Conservation (phyloP, 1,139 yeast species). For the Kluyveromyces sp. region DNA sequence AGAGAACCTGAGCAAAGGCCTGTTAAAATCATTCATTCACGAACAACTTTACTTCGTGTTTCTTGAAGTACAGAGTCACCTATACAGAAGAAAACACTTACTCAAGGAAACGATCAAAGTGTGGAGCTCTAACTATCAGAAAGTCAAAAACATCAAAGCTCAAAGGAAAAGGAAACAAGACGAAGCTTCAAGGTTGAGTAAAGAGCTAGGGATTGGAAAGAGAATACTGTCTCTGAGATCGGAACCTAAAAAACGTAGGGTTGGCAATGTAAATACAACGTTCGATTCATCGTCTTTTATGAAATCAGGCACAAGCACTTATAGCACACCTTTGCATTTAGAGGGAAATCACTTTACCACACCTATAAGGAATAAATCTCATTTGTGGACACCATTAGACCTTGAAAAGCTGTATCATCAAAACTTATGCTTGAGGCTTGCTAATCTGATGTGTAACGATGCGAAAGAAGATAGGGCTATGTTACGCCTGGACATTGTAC, state of each 20-base stretch:
- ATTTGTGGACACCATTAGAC: constrained; percentile 25
- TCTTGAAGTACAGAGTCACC: constrained; percentile 40
- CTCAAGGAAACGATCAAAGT: constrained; percentile 27
- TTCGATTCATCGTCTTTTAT: constrained; percentile 13
- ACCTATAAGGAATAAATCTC: constrained; percentile 18
- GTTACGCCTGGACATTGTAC: constrained; percentile 14
- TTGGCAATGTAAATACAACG: neutral
- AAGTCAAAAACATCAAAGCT: constrained; percentile 33
- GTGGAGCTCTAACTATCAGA: constrained; percentile 29
- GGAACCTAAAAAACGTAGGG: neutral
- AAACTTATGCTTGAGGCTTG: neutral
- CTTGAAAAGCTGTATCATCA: constrained; percentile 18
- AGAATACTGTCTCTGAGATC: neutral
- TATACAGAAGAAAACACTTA: constrained; percentile 27
- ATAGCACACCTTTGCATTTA: constrained; percentile 23
- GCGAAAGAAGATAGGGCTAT: neutral
- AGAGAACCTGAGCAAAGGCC: constrained; percentile 39
- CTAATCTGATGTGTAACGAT: neutral
- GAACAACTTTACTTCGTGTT: constrained; percentile 44
- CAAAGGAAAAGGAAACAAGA: constrained; percentile 38
- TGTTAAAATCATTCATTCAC: constrained; percentile 53
- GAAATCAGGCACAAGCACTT: neutral
- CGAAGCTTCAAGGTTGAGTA: constrained; percentile 36
- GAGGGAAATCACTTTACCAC: constrained; percentile 28
- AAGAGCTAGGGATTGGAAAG: constrained; percentile 30